Base-by-base conservation (phyloP, 768 basidiomycete species). In the Lactarius sanguifluus region DNA sequence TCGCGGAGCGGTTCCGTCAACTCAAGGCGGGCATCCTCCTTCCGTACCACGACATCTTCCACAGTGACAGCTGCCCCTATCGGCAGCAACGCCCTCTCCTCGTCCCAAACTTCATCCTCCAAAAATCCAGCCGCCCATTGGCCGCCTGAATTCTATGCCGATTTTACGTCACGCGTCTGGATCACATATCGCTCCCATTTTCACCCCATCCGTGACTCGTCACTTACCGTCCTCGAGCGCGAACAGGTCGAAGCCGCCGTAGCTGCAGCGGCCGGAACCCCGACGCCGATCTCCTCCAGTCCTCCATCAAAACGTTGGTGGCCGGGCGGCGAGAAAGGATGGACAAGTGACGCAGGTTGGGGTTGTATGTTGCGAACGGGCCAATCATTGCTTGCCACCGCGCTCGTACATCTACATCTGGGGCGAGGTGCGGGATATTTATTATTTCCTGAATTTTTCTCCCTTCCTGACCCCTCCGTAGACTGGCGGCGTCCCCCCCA, bases 171-270 rank as follows among this genome's bases (percentile, higher is more conserved):
- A 1, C 82, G 90, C 7, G 81, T 97, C 59, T 97, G 94, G 90
- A 82, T 96, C 54, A 96, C 95, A 0, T 98, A 98, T 77, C 91
- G 96, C 28, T 88, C 87, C 2, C 89, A 94, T 47, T 96, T 96
- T 69, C 71, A 85, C 0, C 89, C 93, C 2, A 95, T 98, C 71
- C 81, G 86, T 52, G 89, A 93, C 74, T 81, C 80, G 0, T 77
- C 81, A 23, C 77, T 86, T 20, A 73, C 80, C 6, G 74, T 78
- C 3, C 77, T 84, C 47, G 80, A 82, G 45, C 68, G 57, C 23
- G 69, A 70, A 58, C 69, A 70, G 12, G 72, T 71, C 13, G 79
- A 78, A 58, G 61, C 69, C n/a, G 70, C 57, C 6, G 72, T 70
- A 6, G 59, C 71, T 30, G 63, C 50, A 32, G 59, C 52, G 2